phyloP scores from a whole-genome alignment of 1,284 basidiomycete genomes.

The Ceraceosorus guamensis region DNA sequence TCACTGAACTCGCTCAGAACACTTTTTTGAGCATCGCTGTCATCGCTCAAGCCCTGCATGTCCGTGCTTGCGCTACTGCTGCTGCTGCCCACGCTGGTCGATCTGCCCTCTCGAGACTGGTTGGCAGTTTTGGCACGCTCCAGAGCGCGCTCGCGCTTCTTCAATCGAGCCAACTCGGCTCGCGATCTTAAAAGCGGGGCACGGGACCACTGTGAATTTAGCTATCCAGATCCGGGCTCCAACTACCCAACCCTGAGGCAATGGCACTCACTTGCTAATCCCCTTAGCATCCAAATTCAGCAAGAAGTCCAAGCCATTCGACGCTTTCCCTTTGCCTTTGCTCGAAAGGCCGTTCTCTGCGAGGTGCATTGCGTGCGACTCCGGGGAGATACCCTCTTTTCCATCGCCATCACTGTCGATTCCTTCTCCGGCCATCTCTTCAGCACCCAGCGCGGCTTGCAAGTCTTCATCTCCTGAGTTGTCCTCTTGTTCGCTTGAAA shows the following conservation, averaged over 20 bases:
- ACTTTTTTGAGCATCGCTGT: constrained; percentile 4
- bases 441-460: not conserved
- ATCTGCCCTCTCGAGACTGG: not conserved
- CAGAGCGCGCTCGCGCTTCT: constrained; percentile 1
- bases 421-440: constrained; percentile 3
- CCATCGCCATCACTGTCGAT: not conserved
- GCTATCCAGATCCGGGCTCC: too few relatives aligned
- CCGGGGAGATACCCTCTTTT: too few relatives aligned
- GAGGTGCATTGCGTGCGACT: not conserved
- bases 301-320: constrained; percentile 2
- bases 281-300: constrained; percentile 4
- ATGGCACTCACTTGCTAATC: constrained; percentile 1
- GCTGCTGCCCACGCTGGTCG: not conserved
- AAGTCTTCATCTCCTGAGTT: not conserved
- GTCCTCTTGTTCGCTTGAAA: not conserved
- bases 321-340: not conserved
- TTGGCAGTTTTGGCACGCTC: not conserved
- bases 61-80: constrained; percentile 7
- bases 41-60: constrained; percentile 10
- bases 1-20: constrained; percentile 3
- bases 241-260: too few relatives aligned
- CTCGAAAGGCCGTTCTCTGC: not conserved
- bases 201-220: too few relatives aligned
- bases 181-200: constrained; percentile 2
- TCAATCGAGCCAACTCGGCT: constrained; percentile 1